A percentile compares a stretch with the other conserved stretches of the same genome.
Conservation (phyloP, 306 rosid genomes). For the Heteromeles arbutifolia region DNA sequence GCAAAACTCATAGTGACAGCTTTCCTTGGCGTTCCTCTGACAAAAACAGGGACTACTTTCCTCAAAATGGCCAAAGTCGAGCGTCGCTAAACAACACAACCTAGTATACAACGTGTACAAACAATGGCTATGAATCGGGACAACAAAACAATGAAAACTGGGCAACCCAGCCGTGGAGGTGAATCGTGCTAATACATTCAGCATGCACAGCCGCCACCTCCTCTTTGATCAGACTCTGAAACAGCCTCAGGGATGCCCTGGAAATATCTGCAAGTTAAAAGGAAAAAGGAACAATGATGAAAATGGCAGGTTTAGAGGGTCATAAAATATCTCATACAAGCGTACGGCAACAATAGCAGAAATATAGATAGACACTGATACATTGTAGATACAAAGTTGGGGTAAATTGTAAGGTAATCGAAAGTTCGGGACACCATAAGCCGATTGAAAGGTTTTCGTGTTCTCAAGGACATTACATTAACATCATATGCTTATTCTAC, state of each 20-base stretch:
- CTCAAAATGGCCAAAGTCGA: constrained; percentile 20
- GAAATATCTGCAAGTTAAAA: constrained; percentile 61
- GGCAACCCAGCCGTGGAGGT: constrained; percentile 6
- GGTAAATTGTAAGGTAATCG: neutral
- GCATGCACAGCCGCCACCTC: constrained; percentile 95
- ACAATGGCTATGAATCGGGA: constrained; percentile 8
- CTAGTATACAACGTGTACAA: constrained; percentile 29
- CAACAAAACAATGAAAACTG: constrained; percentile 34
- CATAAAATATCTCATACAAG: neutral
- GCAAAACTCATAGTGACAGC: neutral
- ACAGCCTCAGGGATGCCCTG: constrained; percentile 84
- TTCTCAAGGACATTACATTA: neutral
- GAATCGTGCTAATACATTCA: constrained; percentile 34
- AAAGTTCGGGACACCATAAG: neutral
- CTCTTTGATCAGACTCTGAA: constrained; percentile 63
- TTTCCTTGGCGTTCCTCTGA: constrained; percentile 26
- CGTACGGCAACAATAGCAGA: neutral
- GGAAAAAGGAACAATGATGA: neutral
- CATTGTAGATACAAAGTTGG: neutral
- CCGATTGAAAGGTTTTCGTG: neutral
- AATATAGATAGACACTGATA: too few species aligned
- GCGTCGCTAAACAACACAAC: constrained; percentile 21
- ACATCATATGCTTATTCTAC: neutral
- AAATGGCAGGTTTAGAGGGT: neutral
- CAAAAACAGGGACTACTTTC: constrained; percentile 23